Base-by-base conservation (phyloP, 352 stramenopile genomes). In the Thraustochytrium striatum region DNA sequence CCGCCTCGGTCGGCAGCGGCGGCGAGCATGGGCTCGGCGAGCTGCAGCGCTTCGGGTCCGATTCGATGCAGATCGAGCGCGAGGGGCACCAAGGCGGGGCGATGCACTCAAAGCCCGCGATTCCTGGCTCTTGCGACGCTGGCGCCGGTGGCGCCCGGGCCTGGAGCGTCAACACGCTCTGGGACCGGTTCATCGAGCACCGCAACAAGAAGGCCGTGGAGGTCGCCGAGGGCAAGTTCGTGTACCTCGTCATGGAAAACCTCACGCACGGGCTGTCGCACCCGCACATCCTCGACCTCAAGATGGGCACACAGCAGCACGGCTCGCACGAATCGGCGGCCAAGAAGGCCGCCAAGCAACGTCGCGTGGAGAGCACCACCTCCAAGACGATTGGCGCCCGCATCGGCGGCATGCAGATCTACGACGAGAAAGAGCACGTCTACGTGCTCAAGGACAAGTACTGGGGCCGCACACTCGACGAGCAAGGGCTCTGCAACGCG, bases 361-460 rank as follows among this genome's bases (percentile, higher is more conserved):
- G 43, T 2, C 33, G 70, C 13, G 55, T 69, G 7, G 58, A 80
- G 38, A 61, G 11, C 19, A 81, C 57, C 32, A 80, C 70, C 0
- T 80, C 70, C 38, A 80, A 75, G 52, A 28, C 70, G 19, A 9
- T 80, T 5, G 70, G 70, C 33, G 55, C 36, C 11, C 53, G 70
- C n/a, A 73, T 80, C 41, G 70, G 55, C 32, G 70, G 70, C 33
- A 75, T 80, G 70, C 70, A 80, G 58, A 62, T 75, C 36, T 80
- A 80, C 70, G 55, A 75, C 35, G 70, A 70, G 19, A 62, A 36
- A 52, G 57, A 80, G 58, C 21, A 75, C 70, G 36, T 57, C 28
- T 70, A 39, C 11, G 38, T 80, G 1, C 41, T 81, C 36, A 81
- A 32, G 19, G 70, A 80, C 47, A 80, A 80, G 70, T 80, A 80